Evolutionary conservation across 352 stramenopile genomes (phyloP), one percentile per base, ranked within the genome.

Genomic region (Peronospora tabacina): DNA sequence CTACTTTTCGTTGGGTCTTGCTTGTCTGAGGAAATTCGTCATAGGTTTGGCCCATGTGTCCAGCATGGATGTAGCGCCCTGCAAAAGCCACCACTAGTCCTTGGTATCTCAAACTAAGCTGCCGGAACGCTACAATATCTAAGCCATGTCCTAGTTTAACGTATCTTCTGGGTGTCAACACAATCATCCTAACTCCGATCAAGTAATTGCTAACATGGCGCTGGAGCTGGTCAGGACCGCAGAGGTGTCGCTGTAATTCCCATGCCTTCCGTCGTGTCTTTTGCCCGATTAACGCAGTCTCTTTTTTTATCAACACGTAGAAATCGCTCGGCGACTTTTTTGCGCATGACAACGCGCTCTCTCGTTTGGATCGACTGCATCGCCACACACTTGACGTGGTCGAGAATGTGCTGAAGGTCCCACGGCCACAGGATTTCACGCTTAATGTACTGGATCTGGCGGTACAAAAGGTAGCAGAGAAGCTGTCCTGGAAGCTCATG

Each of bases 401-500:
- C 17, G 58, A 81, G 40, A 47, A 48, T 15, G 65, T 56, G 19
- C 44, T 68, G 15, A 63, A 74, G 45, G 49, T 59, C 16, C 43
- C 63, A 19, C 63, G 53, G 30, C 45, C 59, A 1, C 56, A 73
- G 39, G 78, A 86, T 17, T 60, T 72, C 29, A 66, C 68, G 39
- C 73, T 85, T 49, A 80, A 47, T 36, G 66, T 91, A 20, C 63
- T 94, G 22, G 80, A 91, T 29, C 49, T 94, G 42, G 80, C 80
- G 10, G 72, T 89, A 38, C 80, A 90, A 59, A 85, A 84, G 35
- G 52, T 94, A n/a, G 76, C 82, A n/a, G 72, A 87, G 29, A 63
- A 72, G 19, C 52, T 94, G 2, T 88, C 80, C 8, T 91, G 82
- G 80, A 74, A 75, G 8, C 66, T 94, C 47, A 75, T 89, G 49